Evolutionary conservation across 2,329 filamentous ascomycete genomes (phyloP), one percentile per base, ranked within the genome.

Genomic region (Hypoxylon sp.): DNA sequence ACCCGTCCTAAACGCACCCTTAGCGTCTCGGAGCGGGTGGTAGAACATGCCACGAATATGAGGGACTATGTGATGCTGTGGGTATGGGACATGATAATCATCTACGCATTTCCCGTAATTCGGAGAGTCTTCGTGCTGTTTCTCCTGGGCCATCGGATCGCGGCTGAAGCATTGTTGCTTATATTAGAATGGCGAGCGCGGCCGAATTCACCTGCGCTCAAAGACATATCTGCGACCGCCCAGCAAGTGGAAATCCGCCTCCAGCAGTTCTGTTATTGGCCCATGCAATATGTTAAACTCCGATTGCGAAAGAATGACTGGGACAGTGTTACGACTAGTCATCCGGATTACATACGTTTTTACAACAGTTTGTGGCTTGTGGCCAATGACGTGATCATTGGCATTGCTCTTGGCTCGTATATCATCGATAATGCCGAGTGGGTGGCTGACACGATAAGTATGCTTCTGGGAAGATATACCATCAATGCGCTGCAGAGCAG

Each of bases 331-430:
- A 98, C 94, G 0, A 96, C 92, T 52, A 97, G 92, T 74, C 95
- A 99, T 79, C 93, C 95, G 0, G 96, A 99, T 79, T 99, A 99
- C 79, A 99, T 99, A 72, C 92, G 96, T 15, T 99, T 99, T 81
- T 99, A 98, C 82, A 99, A 99, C 79, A 98, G 94, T 76, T 84
- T 99, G 3, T 99, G 96, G 96, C 91, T 99, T 7, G 96, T 99
- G 21, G 94, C 94, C 31, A 99, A 99, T 82, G 96, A 99, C 81
- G 92, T 99, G 51, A 99, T 99, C 71, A 98, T 99, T 66, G 97
- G 96, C 27, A 98, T 99, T 72, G 96, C 96, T 1, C 82, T 99
- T 6, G 97, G 96, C 0, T 97, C 94, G 0, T 99, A 97, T 79
- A 97, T 99, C 68, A 95, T 98, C 69, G 96, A 99, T 78, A 98